phyloP scores from a whole-genome alignment of 805 yeast genomes.

The Ogataea degrootiae region DNA sequence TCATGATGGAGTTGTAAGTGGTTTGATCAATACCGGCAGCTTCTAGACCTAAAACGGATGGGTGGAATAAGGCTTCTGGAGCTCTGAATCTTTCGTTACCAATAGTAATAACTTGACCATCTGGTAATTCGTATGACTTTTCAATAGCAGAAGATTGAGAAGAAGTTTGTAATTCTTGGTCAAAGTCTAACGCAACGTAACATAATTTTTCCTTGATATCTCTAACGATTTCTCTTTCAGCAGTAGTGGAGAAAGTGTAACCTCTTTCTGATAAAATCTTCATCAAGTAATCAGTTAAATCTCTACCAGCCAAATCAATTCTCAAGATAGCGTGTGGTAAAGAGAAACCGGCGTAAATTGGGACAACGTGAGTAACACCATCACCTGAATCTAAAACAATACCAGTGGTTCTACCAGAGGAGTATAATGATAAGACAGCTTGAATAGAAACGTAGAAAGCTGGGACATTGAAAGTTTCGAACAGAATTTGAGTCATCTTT shows the following conservation, averaged over 20 bases:
- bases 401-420: conserved; percentile 99
- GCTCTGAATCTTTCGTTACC: conserved; percentile 99
- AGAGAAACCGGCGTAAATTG: conserved; percentile 99
- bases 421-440: conserved; percentile 96
- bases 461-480: conserved; percentile 99
- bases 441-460: conserved; percentile 99
- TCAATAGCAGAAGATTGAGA: conserved; percentile 97
- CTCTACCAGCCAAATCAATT: conserved; percentile 99
- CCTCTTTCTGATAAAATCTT: conserved; percentile 98
- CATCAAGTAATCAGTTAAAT: conserved; percentile 98
- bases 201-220: conserved; percentile 98
- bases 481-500: conserved; percentile 99
- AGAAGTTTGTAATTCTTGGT: conserved; percentile 99
- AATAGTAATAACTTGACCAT: conserved; percentile 98
- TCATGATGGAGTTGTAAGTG: conserved; percentile 89
- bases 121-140: conserved; percentile 99
- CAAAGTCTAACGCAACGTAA: conserved; percentile 98
- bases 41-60: conserved; percentile 83
- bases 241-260: conserved; percentile 97
- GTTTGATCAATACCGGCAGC: conserved; percentile 99
- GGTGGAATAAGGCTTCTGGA: conserved; percentile 99
- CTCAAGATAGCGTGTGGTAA: conserved; percentile 98
- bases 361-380: conserved; percentile 99
- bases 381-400: conserved; percentile 99
- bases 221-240: conserved; percentile 94